A percentile compares a stretch with the other conserved stretches of the same genome.
Evolutionary conservation across 371 early-diverging fungal species (phyloP).

Genomic region (Coemansia sp.): DNA sequence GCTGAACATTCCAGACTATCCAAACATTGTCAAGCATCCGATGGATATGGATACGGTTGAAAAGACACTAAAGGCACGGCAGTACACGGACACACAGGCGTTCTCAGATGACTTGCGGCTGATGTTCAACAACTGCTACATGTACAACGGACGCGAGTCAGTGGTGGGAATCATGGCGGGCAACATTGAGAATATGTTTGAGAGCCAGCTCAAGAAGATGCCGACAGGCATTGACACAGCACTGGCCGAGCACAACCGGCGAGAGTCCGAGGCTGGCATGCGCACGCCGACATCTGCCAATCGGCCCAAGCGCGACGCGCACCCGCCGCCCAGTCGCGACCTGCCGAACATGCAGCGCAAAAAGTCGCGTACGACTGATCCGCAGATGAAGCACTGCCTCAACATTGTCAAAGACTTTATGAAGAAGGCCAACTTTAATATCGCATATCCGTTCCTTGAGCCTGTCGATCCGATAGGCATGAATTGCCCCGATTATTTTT

Average conservation of each 20-base stretch:
- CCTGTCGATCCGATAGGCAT: slow-evolving; percentile 94
- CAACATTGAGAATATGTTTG: slow-evolving; percentile 73
- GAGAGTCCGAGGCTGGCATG: slow-evolving; percentile 24
- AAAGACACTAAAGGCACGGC: slow-evolving; percentile 74
- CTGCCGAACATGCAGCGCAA: slow-evolving; percentile 48
- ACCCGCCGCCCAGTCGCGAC: slow-evolving; percentile 61
- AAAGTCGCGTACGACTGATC: slow-evolving; percentile 60
- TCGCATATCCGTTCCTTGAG: slow-evolving; percentile 75
- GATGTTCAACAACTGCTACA: slow-evolving; percentile 91
- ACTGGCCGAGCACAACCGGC: slow-evolving; percentile 44
- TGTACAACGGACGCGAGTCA: slow-evolving; percentile 88
- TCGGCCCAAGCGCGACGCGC: slow-evolving; percentile 71
- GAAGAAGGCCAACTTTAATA: slow-evolving; percentile 69
- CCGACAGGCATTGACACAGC: slow-evolving; percentile 35
- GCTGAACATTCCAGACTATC: slow-evolving; percentile 94
- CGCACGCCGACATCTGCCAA: slow-evolving; percentile 55
- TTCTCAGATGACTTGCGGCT: slow-evolving; percentile 83
- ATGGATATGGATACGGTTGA: slow-evolving; percentile 97
- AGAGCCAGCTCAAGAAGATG: slow-evolving; percentile 54
- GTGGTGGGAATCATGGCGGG: slow-evolving; percentile 72
- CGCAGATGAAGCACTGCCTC: slow-evolving; percentile 63
- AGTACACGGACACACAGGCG: slow-evolving; percentile 71
- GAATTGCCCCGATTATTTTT: slow-evolving; percentile 91
- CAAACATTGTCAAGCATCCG: slow-evolving; percentile 88
- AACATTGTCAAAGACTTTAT: slow-evolving; percentile 72